Conservation (phyloP, 129 eudicot genomes). For the Flaveria brownii region DNA sequence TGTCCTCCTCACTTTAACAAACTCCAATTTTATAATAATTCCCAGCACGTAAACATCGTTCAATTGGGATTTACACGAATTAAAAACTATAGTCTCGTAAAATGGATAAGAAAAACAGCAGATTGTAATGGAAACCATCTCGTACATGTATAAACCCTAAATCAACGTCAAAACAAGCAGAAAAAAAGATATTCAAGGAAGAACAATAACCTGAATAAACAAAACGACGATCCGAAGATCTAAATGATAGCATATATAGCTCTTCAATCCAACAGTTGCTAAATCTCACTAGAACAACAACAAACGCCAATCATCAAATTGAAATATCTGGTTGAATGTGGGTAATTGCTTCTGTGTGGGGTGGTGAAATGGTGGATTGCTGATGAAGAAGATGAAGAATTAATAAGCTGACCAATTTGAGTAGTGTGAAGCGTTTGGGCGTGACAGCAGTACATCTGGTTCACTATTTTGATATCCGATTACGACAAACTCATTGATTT, state of each 20-base stretch:
- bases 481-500: too few relatives aligned
- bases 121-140: background rate
- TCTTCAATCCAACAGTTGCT: background rate
- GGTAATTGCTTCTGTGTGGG: conserved; percentile 14
- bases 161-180: background rate
- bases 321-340: background rate
- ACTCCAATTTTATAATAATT: background rate
- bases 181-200: background rate
- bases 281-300: conserved; percentile 13
- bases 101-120: background rate
- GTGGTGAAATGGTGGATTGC: conserved; percentile 11
- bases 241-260: background rate
- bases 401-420: conserved; percentile 5
- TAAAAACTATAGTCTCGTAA: background rate
- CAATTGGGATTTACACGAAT: background rate
- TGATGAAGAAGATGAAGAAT: conserved; percentile 24
- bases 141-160: conserved; percentile 6
- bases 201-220: conserved; percentile 17
- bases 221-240: conserved; percentile 19
- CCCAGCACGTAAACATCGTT: background rate
- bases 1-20: background rate
- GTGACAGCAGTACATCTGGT: too few relatives aligned
- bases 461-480: too few relatives aligned
- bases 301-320: conserved; percentile 9
- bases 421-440: too few relatives aligned